A percentile compares a stretch with the other conserved stretches of the same genome.
These are phyloP conservation scores for Pythium sp. DNA, from an alignment of 352 stramenopile species.

Conservation along the genomic window DNA sequence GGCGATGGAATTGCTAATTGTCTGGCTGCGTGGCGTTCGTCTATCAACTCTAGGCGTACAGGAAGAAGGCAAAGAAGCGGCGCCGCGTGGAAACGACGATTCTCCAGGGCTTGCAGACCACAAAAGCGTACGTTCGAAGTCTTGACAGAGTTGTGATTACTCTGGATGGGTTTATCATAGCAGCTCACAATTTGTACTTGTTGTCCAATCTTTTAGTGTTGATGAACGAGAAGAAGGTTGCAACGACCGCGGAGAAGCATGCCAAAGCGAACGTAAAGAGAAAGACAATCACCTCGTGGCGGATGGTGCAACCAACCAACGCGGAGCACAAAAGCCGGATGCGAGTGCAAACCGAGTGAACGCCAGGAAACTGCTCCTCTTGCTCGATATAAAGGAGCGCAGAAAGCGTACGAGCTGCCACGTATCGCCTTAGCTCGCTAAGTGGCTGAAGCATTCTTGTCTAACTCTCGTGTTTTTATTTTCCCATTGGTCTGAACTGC, in stretches of 20 bases:
- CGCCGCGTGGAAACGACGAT: conserved; percentile 12
- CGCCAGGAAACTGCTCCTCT: conserved; percentile 22
- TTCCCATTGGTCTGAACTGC: neutral
- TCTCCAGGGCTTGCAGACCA: conserved; percentile 1
- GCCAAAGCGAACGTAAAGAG: neutral
- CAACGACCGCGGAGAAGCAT: neutral
- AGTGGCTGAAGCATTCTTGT: neutral
- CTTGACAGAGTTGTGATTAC: neutral
- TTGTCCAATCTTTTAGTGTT: neutral
- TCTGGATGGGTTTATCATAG: neutral
- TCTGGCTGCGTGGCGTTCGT: neutral
- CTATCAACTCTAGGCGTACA: neutral
- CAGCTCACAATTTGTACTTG: neutral
- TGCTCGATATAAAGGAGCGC: conserved; percentile 19
- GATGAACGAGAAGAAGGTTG: neutral
- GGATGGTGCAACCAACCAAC: conserved; percentile 7
- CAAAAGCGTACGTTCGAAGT: neutral
- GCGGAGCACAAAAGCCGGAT: neutral
- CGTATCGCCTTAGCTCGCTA: neutral
- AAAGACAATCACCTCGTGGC: neutral
- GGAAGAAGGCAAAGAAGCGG: conserved; percentile 16
- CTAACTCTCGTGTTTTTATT: neutral
- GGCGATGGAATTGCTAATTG: neutral
- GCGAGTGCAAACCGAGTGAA: neutral
- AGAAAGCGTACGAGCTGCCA: conserved; percentile 14